Percentiles rank a stretch among this genome's conserved stretches.
Evolutionary conservation across 2,329 filamentous ascomycete species (phyloP).

Genomic region (Penicillium digitatum): DNA sequence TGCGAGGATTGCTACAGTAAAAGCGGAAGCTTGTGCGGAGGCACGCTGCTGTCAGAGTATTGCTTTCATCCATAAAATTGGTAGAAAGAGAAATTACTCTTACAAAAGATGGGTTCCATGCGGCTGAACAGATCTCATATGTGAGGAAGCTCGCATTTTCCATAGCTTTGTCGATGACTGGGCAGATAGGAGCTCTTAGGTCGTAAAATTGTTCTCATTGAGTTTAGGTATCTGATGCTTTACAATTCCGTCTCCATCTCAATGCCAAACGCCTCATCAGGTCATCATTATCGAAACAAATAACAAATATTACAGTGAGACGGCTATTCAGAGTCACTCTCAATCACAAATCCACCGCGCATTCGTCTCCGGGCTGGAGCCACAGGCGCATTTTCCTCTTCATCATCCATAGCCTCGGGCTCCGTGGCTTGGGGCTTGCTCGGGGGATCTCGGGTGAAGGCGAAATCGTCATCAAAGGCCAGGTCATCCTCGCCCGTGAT

Average conservation of each 20-base stretch:
- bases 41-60: constrained; percentile 24
- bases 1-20: constrained; percentile 35
- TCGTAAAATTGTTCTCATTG: constrained; percentile 2
- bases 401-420: constrained; percentile 22
- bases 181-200: neutral
- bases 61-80: constrained; percentile 8
- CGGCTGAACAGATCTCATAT: neutral
- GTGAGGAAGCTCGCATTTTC: constrained; percentile 1
- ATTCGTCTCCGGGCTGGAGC: constrained; percentile 34
- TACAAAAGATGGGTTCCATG: too few species aligned
- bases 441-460: constrained; percentile 28
- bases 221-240: constrained; percentile 6
- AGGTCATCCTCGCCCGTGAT: constrained; percentile 32
- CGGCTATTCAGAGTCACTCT: constrained; percentile 42
- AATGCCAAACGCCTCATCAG: constrained; percentile 28
- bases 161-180: neutral
- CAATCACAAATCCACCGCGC: constrained; percentile 42
- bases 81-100: neutral
- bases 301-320: neutral
- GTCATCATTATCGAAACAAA: constrained; percentile 18
- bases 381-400: constrained; percentile 33
- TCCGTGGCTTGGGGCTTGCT: constrained; percentile 11
- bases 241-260: constrained; percentile 3
- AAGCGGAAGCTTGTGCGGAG: constrained; percentile 28
- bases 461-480: constrained; percentile 34